Percentiles rank a stretch among this genome's conserved stretches.
Conservation (phyloP, 1,284 basidiomycete genomes). For the Cryptococcus deneoformans region DNA sequence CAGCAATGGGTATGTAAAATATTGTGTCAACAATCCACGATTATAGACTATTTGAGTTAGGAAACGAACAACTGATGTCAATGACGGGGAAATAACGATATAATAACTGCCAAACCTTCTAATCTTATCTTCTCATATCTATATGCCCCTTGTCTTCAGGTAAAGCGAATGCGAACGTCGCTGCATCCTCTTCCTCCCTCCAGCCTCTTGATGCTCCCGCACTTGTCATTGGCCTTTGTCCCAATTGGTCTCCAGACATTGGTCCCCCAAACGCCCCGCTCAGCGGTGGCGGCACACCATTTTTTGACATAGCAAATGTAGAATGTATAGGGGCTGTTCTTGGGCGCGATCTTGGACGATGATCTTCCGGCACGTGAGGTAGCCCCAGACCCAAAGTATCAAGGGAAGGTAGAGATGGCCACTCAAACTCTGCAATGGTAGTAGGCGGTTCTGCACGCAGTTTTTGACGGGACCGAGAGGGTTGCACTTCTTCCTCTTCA, state of each 20-base stretch:
- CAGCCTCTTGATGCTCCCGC: not conserved
- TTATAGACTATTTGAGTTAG: no score
- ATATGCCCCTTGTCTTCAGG: not conserved
- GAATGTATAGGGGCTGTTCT: slow-evolving; percentile 29
- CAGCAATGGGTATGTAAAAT: not conserved
- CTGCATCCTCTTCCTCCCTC: not conserved
- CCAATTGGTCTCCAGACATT: not conserved
- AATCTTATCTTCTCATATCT: not conserved
- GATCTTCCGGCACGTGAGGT: slow-evolving; percentile 29
- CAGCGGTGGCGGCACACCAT: not conserved
- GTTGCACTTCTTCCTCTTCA: slow-evolving; percentile 40
- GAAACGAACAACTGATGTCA: no score
- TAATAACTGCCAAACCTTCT: not conserved
- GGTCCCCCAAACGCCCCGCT: not conserved
- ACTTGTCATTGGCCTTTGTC: slow-evolving; percentile 1
- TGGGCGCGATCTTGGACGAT: slow-evolving; percentile 15
- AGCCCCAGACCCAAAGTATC: slow-evolving; percentile 36
- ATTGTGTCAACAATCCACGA: no score
- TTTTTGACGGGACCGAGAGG: slow-evolving; percentile 23
- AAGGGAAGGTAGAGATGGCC: slow-evolving; percentile 29
- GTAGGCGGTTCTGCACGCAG: not conserved
- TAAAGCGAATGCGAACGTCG: not conserved
- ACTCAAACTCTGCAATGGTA: slow-evolving; percentile 5
- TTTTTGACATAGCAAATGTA: slow-evolving; percentile 13
- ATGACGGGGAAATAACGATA: no score